Base-by-base conservation (phyloP, 1,139 yeast species). In the Dujonia santamariae region DNA sequence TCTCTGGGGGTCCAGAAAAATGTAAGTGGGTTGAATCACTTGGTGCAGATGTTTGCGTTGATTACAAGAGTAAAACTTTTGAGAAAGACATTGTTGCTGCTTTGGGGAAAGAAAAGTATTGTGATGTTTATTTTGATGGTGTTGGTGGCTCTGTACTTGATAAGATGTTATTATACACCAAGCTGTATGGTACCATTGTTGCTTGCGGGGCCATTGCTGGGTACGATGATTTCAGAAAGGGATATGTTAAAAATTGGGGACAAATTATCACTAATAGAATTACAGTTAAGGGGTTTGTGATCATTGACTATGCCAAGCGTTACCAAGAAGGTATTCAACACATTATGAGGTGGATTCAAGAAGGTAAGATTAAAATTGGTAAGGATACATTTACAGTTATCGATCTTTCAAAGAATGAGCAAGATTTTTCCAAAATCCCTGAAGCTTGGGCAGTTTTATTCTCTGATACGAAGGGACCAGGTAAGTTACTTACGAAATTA, bases 371-470 rank as follows among this genome's bases (percentile, higher is more conserved):
- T 28, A 39, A 34, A 28, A 42, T 42, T 7, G 40, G 41, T 25
- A 38, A 43, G 11, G 45, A 48, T 19, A 47, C 60, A 2, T 59
- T 56, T 20, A 56, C 70, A 3, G 42, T 71, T 24, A 59, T 54
- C 19, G 69, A 69, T 36, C 65, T 63, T 20, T 44, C 51, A 6
- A 62, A 57, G 19, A 61, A 51, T 2, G 43, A 54, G 7, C 40
- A 30, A 4, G 46, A 45, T 5, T 70, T 72, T 40, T 32, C 43
- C 13, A 51, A 63, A 23, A 56, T 73, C 35, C 78, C 78, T 16
- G 51, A 53, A 24, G 49, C 62, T 7, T 74, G 78, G 78, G 56
- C 63, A 16, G 56, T 64, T 20, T 45, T 74, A 25, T 72, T 71
- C 51, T 37, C 44, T 12, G 42, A 43, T n/a, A 42, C 47, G 27